Evolutionary conservation across 805 yeast species (phyloP).

Genomic region (Brettanomyces custersianus): DNA sequence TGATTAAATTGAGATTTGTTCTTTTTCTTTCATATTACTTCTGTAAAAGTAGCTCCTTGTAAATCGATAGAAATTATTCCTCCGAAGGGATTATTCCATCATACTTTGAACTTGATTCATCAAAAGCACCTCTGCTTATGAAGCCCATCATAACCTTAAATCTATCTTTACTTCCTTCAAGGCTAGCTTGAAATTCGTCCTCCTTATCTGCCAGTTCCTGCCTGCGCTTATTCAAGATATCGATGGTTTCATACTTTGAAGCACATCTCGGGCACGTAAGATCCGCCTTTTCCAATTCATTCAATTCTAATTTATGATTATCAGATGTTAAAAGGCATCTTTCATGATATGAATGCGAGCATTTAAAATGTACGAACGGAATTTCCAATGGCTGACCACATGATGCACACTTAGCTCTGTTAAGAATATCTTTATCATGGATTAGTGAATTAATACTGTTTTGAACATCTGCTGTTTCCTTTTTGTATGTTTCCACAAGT

Average conservation of each 20-base stretch:
- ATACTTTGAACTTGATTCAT: no score
- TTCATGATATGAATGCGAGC: constrained; percentile 82
- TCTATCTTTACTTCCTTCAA: constrained; percentile 48
- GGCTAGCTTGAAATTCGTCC: constrained; percentile 51
- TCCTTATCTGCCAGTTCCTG: constrained; percentile 51
- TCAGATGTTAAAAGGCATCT: constrained; percentile 38
- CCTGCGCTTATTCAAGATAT: constrained; percentile 49
- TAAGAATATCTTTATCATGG: constrained; percentile 41
- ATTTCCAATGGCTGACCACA: constrained; percentile 61
- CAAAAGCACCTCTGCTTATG: constrained; percentile 83
- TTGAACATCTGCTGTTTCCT: constrained; percentile 52
- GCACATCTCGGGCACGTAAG: constrained; percentile 65
- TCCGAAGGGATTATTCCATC: no score
- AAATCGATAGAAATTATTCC: no score
- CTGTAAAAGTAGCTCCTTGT: no score
- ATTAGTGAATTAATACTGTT: constrained; percentile 43
- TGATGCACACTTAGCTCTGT: constrained; percentile 50
- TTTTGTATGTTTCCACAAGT: constrained; percentile 57
- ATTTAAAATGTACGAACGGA: constrained; percentile 77
- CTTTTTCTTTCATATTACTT: no score
- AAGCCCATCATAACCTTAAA: constrained; percentile 73
- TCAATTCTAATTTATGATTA: constrained; percentile 7
- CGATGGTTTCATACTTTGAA: constrained; percentile 59
- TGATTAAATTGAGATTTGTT: no score
- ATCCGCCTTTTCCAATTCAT: constrained; percentile 13